These are phyloP conservation scores for Ogataea hybrid DNA, from an alignment of 1,139 yeast genomes.

Conservation along the genomic window DNA sequence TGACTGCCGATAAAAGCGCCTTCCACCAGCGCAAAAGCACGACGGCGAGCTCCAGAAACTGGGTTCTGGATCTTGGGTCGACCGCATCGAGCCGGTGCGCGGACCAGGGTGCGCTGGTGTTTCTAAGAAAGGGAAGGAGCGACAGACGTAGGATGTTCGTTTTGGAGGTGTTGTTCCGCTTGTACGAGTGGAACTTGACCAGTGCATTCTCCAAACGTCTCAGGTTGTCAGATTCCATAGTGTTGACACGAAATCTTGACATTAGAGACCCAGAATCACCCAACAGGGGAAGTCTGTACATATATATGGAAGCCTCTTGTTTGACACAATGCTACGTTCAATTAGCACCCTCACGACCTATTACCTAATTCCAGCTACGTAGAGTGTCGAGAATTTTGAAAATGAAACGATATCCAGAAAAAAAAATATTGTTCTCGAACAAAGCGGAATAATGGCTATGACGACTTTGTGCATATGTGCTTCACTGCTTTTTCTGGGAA, in stretches of 20 bases:
- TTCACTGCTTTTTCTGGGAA: background rate
- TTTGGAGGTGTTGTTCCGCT: constrained; percentile 46
- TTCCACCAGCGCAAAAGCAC: constrained; percentile 65
- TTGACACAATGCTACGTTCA: constrained; percentile 4
- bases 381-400: background rate
- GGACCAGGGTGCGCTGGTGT: constrained; percentile 13
- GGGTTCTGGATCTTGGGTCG: background rate
- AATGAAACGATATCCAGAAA: background rate
- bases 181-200: constrained; percentile 49
- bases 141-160: constrained; percentile 67
- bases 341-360: constrained; percentile 2
- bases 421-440: background rate
- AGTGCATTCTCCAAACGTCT: constrained; percentile 41
- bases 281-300: background rate
- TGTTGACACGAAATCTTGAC: background rate
- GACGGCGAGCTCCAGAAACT: constrained; percentile 7
- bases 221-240: constrained; percentile 2
- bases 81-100: background rate
- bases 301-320: background rate
- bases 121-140: constrained; percentile 58
- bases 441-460: background rate
- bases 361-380: constrained; percentile 4
- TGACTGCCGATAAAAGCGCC: constrained; percentile 46
- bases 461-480: background rate
- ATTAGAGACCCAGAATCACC: constrained; percentile 1